Evolutionary conservation across 176 grass and related monocot genomes (phyloP).

Genomic region (Cocos nucifera): DNA sequence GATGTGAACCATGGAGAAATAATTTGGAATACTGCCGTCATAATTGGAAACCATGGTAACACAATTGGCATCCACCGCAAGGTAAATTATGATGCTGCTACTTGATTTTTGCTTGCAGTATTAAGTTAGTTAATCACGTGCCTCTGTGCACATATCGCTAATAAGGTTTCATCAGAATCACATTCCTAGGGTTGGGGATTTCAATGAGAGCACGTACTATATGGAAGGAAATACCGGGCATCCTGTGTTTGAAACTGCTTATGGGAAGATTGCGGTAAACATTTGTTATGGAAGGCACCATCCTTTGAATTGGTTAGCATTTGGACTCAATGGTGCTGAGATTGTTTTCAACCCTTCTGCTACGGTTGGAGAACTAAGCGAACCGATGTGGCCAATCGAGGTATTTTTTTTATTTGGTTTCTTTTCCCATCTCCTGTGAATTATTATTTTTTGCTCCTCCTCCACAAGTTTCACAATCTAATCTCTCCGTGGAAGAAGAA

Average conservation of each 20-base stretch:
- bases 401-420: conserved; percentile 28
- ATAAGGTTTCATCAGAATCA: conserved; percentile 56
- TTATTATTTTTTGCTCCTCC: no score
- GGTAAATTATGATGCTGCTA: conserved; percentile 28
- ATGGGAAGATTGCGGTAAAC: conserved; percentile 82
- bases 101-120: background rate
- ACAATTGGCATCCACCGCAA: conserved; percentile 90
- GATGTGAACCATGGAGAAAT: conserved; percentile 93
- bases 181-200: conserved; percentile 98
- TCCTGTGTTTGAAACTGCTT: conserved; percentile 94
- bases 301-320: conserved; percentile 95
- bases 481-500: no score
- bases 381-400: conserved; percentile 99
- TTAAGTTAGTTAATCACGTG: no score
- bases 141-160: background rate
- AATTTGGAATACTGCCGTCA: conserved; percentile 85
- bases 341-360: conserved; percentile 98
- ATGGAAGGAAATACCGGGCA: conserved; percentile 99
- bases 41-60: conserved; percentile 96
- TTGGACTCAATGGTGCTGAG: conserved; percentile 94
- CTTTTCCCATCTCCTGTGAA: background rate
- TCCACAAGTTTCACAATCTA: no score
- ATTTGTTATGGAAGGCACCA: conserved; percentile 99
- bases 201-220: conserved; percentile 98
- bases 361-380: conserved; percentile 94